Evolutionary conservation across 305 asterid species (phyloP).

Genomic region (Petunia hybrid): DNA sequence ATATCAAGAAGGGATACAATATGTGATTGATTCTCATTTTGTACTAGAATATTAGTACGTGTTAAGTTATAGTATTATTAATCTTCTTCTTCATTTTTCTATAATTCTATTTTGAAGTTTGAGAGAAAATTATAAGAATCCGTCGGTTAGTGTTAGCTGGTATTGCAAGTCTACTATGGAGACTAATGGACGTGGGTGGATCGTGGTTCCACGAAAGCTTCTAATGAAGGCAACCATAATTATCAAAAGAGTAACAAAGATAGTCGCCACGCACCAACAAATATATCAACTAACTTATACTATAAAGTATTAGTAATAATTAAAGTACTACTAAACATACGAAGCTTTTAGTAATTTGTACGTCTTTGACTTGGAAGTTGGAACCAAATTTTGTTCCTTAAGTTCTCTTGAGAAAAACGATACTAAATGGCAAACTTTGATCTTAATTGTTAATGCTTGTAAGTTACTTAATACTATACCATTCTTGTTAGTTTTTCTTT

Average conservation of each 20-base stretch:
- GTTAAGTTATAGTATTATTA: too few species aligned
- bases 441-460: too few species aligned
- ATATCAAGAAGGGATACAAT: not conserved
- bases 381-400: not conserved
- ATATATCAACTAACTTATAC: not conserved
- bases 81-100: too few species aligned
- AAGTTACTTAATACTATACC: too few species aligned
- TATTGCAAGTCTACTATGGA: not conserved
- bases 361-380: not conserved
- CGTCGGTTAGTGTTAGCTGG: not conserved
- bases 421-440: not conserved
- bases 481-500: too few species aligned
- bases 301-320: not conserved
- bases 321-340: not conserved
- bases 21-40: too few species aligned
- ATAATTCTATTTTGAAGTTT: too few species aligned
- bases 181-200: not conserved
- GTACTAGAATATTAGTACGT: too few species aligned
- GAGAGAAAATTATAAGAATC: not conserved
- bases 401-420: not conserved
- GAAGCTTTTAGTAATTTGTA: not conserved
- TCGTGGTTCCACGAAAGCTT: not conserved
- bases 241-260: slow-evolving; percentile 1
- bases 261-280: not conserved
- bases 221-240: slow-evolving; percentile 30